Conservation (phyloP, 306 rosid genomes). For the Sicyos baderoa region DNA sequence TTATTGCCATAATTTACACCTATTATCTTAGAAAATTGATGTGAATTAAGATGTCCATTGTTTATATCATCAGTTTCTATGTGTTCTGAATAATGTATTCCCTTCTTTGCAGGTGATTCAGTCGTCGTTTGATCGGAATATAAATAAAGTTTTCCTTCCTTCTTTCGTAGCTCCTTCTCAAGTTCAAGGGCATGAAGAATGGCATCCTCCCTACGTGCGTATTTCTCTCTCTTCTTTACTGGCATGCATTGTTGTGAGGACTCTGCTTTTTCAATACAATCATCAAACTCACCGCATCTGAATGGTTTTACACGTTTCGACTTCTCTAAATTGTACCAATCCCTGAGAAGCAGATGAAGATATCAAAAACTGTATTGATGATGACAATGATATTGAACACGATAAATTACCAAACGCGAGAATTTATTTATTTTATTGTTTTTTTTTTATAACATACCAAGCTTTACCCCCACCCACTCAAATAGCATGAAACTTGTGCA, state of each 20-base stretch:
- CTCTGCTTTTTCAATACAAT: slow-evolving; percentile 87
- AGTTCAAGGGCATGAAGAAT: slow-evolving; percentile 92
- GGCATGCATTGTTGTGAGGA: slow-evolving; percentile 82
- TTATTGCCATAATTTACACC: slow-evolving; percentile 31
- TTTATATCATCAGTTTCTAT: slow-evolving; percentile 31
- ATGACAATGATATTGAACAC: background rate
- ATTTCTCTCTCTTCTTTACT: slow-evolving; percentile 86
- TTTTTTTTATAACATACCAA: too few species aligned
- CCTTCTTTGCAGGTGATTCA: slow-evolving; percentile 34
- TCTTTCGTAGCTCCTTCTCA: slow-evolving; percentile 56
- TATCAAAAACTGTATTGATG: slow-evolving; percentile 8
- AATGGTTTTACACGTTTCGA: slow-evolving; percentile 95
- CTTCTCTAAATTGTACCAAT: slow-evolving; percentile 97
- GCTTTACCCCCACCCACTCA: too few species aligned
- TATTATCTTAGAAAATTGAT: slow-evolving; percentile 25
- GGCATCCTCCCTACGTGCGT: slow-evolving; percentile 97
- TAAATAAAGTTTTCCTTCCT: slow-evolving; percentile 51
- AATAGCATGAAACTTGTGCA: background rate
- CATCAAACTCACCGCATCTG: slow-evolving; percentile 94
- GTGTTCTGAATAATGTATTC: slow-evolving; percentile 29
- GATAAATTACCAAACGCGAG: background rate
- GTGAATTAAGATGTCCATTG: slow-evolving; percentile 25
- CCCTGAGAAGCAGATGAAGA: slow-evolving; percentile 41
- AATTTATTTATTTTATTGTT: too few species aligned
- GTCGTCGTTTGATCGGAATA: slow-evolving; percentile 32